Evolutionary conservation across 108 stramenopile genomes (phyloP).

Genomic region (Pseudonitzschia pungens): DNA sequence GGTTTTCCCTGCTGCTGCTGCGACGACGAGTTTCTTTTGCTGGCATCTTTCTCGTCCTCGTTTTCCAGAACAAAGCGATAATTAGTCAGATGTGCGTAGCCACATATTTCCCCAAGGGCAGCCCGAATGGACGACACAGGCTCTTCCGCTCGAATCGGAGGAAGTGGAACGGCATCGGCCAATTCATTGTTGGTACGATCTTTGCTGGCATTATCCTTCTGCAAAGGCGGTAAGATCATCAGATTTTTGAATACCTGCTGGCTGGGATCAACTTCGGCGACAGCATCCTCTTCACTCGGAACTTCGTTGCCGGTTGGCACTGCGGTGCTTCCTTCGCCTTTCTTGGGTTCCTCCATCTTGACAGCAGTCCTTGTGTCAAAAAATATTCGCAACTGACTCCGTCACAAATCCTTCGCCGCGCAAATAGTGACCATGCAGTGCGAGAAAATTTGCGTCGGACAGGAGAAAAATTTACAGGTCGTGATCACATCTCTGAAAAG

Average conservation of each 20-base stretch:
- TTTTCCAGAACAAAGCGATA: conserved; percentile 70
- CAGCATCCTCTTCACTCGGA: background rate
- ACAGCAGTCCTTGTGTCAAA: background rate
- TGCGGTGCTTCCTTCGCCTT: background rate
- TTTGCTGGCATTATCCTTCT: conserved; percentile 30
- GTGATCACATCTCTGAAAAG: too few species aligned
- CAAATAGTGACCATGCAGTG: too few species aligned
- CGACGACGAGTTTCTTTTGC: conserved; percentile 1
- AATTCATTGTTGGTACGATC: conserved; percentile 8
- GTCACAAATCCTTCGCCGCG: too few species aligned
- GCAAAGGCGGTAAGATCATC: conserved; percentile 68
- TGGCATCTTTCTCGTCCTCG: conserved; percentile 6
- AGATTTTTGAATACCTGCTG: conserved; percentile 53
- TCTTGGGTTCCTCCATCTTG: background rate
- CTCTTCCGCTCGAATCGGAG: conserved; percentile 80
- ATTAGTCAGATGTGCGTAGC: conserved; percentile 75
- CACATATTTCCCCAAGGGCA: conserved; percentile 65
- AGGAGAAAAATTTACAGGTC: too few species aligned
- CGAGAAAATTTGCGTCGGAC: too few species aligned
- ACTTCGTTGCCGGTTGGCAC: background rate
- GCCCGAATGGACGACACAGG: conserved; percentile 69
- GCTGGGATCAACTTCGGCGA: conserved; percentile 13
- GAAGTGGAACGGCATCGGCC: conserved; percentile 49
- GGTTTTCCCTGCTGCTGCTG: background rate
- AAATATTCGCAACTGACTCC: background rate